These are phyloP conservation scores for Exsudoporus floridanus DNA, from an alignment of 1,284 basidiomycete genomes.

Conservation along the genomic window DNA sequence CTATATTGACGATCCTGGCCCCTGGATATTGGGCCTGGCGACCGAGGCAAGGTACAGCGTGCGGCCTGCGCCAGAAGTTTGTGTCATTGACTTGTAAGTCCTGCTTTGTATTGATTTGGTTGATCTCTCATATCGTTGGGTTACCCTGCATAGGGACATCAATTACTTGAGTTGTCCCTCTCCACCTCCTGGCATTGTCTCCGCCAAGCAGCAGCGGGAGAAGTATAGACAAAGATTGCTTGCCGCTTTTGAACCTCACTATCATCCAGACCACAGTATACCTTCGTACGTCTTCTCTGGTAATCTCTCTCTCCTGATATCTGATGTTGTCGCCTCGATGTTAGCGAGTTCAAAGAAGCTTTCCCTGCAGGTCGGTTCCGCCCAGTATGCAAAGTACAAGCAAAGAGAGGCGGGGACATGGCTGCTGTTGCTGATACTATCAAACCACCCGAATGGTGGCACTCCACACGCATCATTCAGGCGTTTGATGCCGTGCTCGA, in stretches of 20 bases:
- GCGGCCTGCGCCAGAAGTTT: slow-evolving; percentile 77
- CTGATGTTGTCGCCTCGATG: slow-evolving; percentile 8
- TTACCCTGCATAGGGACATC: slow-evolving; percentile 62
- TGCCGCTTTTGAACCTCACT: slow-evolving; percentile 78
- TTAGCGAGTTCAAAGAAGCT: slow-evolving; percentile 90
- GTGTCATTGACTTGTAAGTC: slow-evolving; percentile 84
- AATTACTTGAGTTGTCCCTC: slow-evolving; percentile 84
- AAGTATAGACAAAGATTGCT: slow-evolving; percentile 78
- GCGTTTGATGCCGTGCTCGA: slow-evolving; percentile 87
- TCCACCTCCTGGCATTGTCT: slow-evolving; percentile 80
- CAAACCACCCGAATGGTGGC: slow-evolving; percentile 90
- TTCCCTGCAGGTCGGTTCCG: slow-evolving; percentile 89
- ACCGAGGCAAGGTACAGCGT: slow-evolving; percentile 83
- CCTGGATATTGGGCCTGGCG: slow-evolving; percentile 91
- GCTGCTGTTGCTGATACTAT: slow-evolving; percentile 82
- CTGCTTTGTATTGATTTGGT: neutral
- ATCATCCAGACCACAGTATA: slow-evolving; percentile 79
- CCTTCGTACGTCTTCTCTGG: slow-evolving; percentile 52
- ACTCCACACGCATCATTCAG: slow-evolving; percentile 82
- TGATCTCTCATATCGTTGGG: neutral
- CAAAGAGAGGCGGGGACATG: slow-evolving; percentile 76
- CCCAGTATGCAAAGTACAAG: slow-evolving; percentile 80
- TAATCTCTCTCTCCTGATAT: neutral
- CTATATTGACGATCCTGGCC: slow-evolving; percentile 84
- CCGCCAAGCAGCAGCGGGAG: slow-evolving; percentile 79